phyloP scores from a whole-genome alignment of 2,329 filamentous ascomycete species.

The Metarhizium sp. region DNA sequence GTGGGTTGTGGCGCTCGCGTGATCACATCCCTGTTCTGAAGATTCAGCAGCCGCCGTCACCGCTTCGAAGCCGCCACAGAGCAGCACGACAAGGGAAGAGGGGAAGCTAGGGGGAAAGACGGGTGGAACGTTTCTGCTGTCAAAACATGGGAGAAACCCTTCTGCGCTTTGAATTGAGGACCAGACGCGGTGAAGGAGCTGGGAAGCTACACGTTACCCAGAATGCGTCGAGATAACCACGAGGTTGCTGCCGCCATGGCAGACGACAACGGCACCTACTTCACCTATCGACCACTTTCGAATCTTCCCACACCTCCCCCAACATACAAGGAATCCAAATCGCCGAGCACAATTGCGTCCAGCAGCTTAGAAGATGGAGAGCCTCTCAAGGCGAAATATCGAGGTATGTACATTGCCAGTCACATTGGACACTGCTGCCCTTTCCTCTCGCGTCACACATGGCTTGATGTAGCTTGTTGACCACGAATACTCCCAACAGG shows the following conservation, averaged over 20 bases:
- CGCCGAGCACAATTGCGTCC: conserved; percentile 21
- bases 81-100: not conserved
- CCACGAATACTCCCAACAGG: conserved; percentile 30
- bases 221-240: conserved; percentile 5
- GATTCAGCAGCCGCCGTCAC: not conserved
- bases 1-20: not conserved
- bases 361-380: conserved; percentile 33
- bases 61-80: conserved; percentile 1
- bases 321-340: conserved; percentile 36
- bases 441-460: no score
- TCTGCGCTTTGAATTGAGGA: conserved; percentile 1
- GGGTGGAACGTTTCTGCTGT: not conserved
- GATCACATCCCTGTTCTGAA: conserved; percentile 1
- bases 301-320: conserved; percentile 59
- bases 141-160: conserved; percentile 9
- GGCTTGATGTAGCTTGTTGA: not conserved
- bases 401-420: conserved; percentile 18
- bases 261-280: conserved; percentile 43
- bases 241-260: not conserved
- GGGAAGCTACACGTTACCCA: not conserved
- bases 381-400: conserved; percentile 26
- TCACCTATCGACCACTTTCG: conserved; percentile 58
- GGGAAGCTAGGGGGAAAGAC: not conserved
- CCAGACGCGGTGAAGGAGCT: conserved; percentile 3
- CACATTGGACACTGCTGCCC: no score